Evolutionary conservation across 345 rosid species (phyloP), one percentile per base, ranked within the genome.

Genomic region (Noccaea caerulescens): DNA sequence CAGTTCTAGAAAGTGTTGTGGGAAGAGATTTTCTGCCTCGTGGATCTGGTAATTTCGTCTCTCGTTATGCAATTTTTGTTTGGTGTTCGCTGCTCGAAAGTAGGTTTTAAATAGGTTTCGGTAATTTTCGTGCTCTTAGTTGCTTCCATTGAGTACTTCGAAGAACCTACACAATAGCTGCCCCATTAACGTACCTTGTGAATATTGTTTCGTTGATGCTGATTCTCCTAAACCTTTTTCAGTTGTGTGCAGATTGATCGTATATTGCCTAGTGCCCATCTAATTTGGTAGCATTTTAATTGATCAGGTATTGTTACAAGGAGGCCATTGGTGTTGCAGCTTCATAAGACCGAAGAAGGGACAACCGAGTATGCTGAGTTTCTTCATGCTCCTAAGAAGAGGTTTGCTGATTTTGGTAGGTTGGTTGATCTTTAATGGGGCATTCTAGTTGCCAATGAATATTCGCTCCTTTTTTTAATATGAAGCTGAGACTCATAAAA

Each of bases 11-110:
- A 79, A 95, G 97, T 79, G 89, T 95, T 6, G 99, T 92, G 10
- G 97, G 99, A 64, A 86, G 99, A 68, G 99, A 95, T 63, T 92
- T 95, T 76, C 80, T 92, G 76, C 99, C 99, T 73, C 96, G 98
- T 80, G 99, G 99, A 95, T 95, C 99, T 55, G 99, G 99, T 95
- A 84, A 55, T 10, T 71, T 53, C 61, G 8, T 43, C 62, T 67
- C 65, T 56, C 30, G 41, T 47, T 42, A n/a, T 47, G 53, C 57
- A 32, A 41, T 11, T 51, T 46, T 63, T 45, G 1, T 47, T 8
- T 63, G 2, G 33, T 2, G 8, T 44, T 49, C 23, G 53, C 33
- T 58, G 72, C 43, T 63, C 58, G 52, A 10, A 6, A 41, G 38
- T 54, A 45, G 64, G 12, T 72, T 0, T 58, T 4, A 6, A 6